phyloP scores from a whole-genome alignment of 371 early-diverging fungal genomes.

The Catenaria anguillulae region DNA sequence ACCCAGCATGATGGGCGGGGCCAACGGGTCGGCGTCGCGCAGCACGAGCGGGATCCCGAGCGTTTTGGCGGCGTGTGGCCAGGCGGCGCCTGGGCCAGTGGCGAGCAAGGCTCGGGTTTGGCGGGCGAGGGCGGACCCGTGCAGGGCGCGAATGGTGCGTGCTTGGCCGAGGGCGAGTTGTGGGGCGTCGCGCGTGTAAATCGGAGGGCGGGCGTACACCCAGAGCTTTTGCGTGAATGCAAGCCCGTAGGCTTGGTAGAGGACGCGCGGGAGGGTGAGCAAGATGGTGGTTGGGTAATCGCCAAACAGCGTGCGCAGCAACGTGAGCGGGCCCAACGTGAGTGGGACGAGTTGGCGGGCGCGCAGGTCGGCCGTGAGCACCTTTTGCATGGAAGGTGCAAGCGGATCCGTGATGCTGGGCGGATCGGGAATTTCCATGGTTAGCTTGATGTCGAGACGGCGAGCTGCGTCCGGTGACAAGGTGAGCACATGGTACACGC shows the following conservation, averaged over 20 bases:
- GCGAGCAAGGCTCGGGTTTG: neutral
- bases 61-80: neutral
- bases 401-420: no score
- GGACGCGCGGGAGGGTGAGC: constrained; percentile 34
- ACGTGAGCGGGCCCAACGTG: constrained; percentile 2
- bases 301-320: constrained; percentile 7
- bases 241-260: constrained; percentile 27
- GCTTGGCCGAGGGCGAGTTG: neutral
- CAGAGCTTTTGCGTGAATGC: constrained; percentile 23
- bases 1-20: constrained; percentile 3
- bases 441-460: constrained; percentile 1
- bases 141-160: neutral
- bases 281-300: constrained; percentile 27
- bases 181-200: constrained; percentile 3
- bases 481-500: constrained; percentile 23
- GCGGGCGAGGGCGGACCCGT: neutral
- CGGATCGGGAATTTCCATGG: neutral
- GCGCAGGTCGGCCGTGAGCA: constrained; percentile 13
- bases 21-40: neutral
- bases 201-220: constrained; percentile 33
- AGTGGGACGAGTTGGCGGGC: constrained; percentile 4
- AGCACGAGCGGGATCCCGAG: no score
- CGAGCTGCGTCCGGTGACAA: constrained; percentile 11
- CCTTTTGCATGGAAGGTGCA: neutral
- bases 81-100: neutral